Conservation (phyloP, 148 eudicot genomes). For the Limonium bicolor region DNA sequence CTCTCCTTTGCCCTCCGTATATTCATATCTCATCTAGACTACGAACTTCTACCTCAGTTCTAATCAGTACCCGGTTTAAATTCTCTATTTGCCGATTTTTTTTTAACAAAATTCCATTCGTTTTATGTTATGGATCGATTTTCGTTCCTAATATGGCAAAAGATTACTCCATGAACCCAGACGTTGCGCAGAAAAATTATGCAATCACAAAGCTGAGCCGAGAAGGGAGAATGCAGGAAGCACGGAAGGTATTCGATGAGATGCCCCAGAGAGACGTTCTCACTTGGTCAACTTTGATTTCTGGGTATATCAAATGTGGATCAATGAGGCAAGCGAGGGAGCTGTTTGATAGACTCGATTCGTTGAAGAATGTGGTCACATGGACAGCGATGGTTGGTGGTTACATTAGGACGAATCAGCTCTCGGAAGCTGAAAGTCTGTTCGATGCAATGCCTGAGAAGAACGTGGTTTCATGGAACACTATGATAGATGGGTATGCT, state of each 20-base stretch:
- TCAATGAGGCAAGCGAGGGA: constrained; percentile 14
- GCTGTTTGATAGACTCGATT: constrained; percentile 19
- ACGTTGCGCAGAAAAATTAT: neutral
- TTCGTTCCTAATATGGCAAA: neutral
- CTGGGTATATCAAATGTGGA: constrained; percentile 14
- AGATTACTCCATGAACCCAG: neutral
- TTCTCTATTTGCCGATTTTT: no score
- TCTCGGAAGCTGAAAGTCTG: constrained; percentile 17
- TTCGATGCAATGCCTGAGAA: constrained; percentile 19
- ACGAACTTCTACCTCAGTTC: no score
- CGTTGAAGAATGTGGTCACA: constrained; percentile 25
- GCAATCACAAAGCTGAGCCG: neutral
- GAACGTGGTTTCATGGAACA: constrained; percentile 17
- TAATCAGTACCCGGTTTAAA: no score
- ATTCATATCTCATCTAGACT: no score
- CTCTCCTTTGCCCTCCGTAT: no score
- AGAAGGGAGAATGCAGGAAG: constrained; percentile 8
- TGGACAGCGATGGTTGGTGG: constrained; percentile 34
- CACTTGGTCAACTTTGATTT: constrained; percentile 18
- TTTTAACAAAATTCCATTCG: neutral
- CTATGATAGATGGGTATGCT: constrained; percentile 16
- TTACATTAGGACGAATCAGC: constrained; percentile 9
- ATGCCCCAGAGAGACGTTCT: constrained; percentile 19
- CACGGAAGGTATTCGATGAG: constrained; percentile 20
- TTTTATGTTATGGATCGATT: neutral